Conservation (phyloP, 208 protist genomes). For the Leishmania lainsoni region DNA sequence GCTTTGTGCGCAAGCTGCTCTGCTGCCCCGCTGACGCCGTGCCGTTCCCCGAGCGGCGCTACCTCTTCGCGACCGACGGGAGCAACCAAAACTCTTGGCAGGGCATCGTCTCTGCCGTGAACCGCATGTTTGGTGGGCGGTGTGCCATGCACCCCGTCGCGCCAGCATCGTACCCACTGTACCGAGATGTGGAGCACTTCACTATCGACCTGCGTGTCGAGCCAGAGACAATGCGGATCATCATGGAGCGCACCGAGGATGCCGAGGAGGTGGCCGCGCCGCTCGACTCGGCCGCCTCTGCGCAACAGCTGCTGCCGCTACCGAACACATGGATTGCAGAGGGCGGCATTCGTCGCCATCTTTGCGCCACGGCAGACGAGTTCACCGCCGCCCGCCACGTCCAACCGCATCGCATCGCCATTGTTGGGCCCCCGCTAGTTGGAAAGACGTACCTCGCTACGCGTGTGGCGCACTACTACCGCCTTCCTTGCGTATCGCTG, state of each 20-base stretch:
- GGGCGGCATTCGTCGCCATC: slow-evolving; percentile 75
- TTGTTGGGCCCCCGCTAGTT: slow-evolving; percentile 89
- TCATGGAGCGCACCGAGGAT: slow-evolving; percentile 75
- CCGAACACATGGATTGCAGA: slow-evolving; percentile 72
- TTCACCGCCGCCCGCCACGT: slow-evolving; percentile 72
- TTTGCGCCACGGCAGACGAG: slow-evolving; percentile 71
- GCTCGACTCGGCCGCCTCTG: slow-evolving; percentile 8
- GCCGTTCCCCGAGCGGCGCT: slow-evolving; percentile 74
- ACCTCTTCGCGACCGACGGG: slow-evolving; percentile 91
- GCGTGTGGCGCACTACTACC: slow-evolving; percentile 76
- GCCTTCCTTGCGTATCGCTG: slow-evolving; percentile 54
- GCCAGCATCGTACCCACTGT: slow-evolving; percentile 64
- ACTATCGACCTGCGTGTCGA: slow-evolving; percentile 88
- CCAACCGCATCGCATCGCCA: slow-evolving; percentile 74
- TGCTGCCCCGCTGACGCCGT: slow-evolving; percentile 46
- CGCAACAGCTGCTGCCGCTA: slow-evolving; percentile 1
- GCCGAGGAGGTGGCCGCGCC: slow-evolving; percentile 25
- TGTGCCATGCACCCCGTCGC: slow-evolving; percentile 46
- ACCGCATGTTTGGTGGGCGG: slow-evolving; percentile 72
- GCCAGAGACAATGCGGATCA: slow-evolving; percentile 57
- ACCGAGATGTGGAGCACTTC: slow-evolving; percentile 87
- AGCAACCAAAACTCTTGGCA: slow-evolving; percentile 59
- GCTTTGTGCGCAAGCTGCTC: slow-evolving; percentile 72
- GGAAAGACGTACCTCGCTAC: slow-evolving; percentile 82
- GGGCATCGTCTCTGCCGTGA: slow-evolving; percentile 74